Conservation (phyloP, 2,329 filamentous ascomycete genomes). For the Neospermospora avenae region DNA sequence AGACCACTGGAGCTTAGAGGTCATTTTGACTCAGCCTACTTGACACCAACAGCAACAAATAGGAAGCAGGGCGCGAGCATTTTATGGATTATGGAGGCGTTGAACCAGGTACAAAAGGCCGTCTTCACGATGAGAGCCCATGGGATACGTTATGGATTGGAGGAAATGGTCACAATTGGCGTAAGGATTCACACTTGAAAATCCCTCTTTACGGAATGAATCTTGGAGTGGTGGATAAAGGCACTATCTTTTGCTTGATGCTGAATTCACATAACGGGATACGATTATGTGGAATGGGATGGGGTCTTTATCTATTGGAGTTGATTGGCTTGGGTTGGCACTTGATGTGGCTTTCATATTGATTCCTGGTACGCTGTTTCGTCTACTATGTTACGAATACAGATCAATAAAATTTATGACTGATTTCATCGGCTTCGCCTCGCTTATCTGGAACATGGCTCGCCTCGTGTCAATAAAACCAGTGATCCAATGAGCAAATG, state of each 20-base stretch:
- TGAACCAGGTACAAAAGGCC: constrained; percentile 10
- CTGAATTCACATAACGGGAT: neutral
- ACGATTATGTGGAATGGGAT: neutral
- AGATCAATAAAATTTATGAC: constrained; percentile 6
- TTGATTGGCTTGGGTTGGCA: neutral
- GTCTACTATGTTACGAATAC: constrained; percentile 9
- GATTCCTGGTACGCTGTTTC: neutral
- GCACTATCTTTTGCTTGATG: neutral
- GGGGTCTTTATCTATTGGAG: constrained; percentile 6
- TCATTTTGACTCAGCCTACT: neutral
- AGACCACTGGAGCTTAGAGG: constrained; percentile 9
- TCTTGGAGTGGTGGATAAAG: neutral
- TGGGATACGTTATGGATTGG: constrained; percentile 1
- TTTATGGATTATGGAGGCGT: constrained; percentile 14
- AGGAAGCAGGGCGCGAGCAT: constrained; percentile 1
- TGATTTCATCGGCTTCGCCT: no score
- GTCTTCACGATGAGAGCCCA: constrained; percentile 8
- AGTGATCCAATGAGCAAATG: no score
- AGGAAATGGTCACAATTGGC: constrained; percentile 8
- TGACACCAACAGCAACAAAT: constrained; percentile 13
- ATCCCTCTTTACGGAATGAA: neutral
- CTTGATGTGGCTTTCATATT: neutral
- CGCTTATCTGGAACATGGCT: no score
- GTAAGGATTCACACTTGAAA: neutral
- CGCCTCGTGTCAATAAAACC: no score